Percentiles rank a stretch among this genome's conserved stretches.
Conservation (phyloP, 2,329 filamentous ascomycete genomes). For the Ploettnerulaceae sp. region DNA sequence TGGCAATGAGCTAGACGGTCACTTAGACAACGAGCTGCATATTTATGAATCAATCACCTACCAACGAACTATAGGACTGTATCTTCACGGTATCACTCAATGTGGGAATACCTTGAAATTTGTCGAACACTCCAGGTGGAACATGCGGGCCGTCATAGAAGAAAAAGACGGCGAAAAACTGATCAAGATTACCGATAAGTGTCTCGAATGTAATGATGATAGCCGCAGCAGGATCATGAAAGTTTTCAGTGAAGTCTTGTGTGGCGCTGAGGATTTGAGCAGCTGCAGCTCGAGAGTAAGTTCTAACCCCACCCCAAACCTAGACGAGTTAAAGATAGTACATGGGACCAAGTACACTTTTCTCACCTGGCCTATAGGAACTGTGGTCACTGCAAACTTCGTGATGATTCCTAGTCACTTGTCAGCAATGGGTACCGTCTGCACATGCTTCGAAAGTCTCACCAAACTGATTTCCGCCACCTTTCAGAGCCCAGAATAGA, state of each 20-base stretch:
- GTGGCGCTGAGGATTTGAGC: conserved; percentile 42
- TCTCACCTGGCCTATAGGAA: conserved; percentile 31
- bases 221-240: conserved; percentile 36
- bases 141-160: conserved; percentile 35
- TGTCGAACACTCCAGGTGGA: conserved; percentile 29
- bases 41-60: conserved; percentile 11
- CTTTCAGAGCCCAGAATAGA: conserved; percentile 27
- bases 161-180: conserved; percentile 32
- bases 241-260: conserved; percentile 53
- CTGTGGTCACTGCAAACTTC: conserved; percentile 32
- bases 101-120: conserved; percentile 19
- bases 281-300: conserved; percentile 32
- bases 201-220: conserved; percentile 31
- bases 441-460: conserved; percentile 11
- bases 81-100: conserved; percentile 11
- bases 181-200: conserved; percentile 18
- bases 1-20: conserved; percentile 10
- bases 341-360: too few relatives aligned
- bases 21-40: not conserved
- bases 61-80: conserved; percentile 35
- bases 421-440: conserved; percentile 21
- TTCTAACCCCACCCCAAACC: conserved; percentile 37
- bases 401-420: conserved; percentile 33
- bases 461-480: conserved; percentile 28
- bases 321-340: conserved; percentile 7